Percentiles rank a stretch among this genome's conserved stretches.
Conservation (phyloP, 768 basidiomycete genomes). For the Boletus tylopilopsis region DNA sequence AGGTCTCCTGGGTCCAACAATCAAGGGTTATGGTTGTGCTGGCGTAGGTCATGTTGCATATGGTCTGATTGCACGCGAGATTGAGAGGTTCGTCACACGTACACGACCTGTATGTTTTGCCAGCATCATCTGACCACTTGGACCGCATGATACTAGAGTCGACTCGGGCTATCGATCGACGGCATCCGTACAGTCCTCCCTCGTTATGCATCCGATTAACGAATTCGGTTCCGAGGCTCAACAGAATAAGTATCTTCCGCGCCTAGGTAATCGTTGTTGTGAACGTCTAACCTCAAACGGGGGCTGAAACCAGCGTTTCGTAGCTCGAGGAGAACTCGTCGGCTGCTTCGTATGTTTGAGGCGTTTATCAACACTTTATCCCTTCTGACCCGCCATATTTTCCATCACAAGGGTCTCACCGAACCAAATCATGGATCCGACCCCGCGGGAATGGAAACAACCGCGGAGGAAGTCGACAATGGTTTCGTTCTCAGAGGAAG, state of each 20-base stretch:
- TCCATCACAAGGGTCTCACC: slow-evolving; percentile 71
- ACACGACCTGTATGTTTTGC: not conserved
- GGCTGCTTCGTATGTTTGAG: slow-evolving; percentile 81
- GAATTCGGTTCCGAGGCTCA: slow-evolving; percentile 88
- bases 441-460: slow-evolving; percentile 96
- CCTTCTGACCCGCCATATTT: not conserved
- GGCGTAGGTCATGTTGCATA: slow-evolving; percentile 91
- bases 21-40: slow-evolving; percentile 90
- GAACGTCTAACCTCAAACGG: not conserved
- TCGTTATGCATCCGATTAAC: slow-evolving; percentile 94
- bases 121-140: not conserved
- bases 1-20: slow-evolving; percentile 89
- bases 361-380: not conserved
- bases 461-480: slow-evolving; percentile 78
- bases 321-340: slow-evolving; percentile 80
- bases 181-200: slow-evolving; percentile 91
- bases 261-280: slow-evolving; percentile 51
- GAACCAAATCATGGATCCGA: slow-evolving; percentile 98
- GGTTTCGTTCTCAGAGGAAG: slow-evolving; percentile 86
- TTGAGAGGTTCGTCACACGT: slow-evolving; percentile 65
- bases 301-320: slow-evolving; percentile 6
- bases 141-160: slow-evolving; percentile 47
- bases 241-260: slow-evolving; percentile 87
- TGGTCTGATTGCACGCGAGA: slow-evolving; percentile 89
- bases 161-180: slow-evolving; percentile 97